Conservation (phyloP, 768 basidiomycete species). For the Lactarius pseudohatsudake region DNA sequence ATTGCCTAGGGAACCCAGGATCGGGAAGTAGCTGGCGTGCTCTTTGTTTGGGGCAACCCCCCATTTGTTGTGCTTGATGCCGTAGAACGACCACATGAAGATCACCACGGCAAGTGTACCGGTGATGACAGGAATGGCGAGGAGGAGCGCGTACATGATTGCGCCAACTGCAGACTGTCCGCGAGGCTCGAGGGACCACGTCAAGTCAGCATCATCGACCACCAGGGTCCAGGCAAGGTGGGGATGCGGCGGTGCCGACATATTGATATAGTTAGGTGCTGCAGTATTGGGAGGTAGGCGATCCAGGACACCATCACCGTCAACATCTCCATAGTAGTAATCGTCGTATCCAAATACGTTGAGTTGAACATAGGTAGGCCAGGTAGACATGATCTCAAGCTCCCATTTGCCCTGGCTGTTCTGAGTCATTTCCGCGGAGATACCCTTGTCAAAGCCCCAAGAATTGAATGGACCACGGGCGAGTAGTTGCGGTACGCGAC, state of each 20-base stretch:
- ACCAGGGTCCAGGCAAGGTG: conserved; percentile 85
- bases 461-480: conserved; percentile 87
- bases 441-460: conserved; percentile 90
- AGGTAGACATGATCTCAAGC: conserved; percentile 83
- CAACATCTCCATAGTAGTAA: conserved; percentile 89
- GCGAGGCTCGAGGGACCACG: conserved; percentile 79
- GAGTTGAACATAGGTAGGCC: conserved; percentile 88
- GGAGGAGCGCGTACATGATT: conserved; percentile 83
- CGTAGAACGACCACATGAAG: conserved; percentile 97
- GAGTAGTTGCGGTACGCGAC: conserved; percentile 85
- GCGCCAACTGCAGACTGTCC: conserved; percentile 80
- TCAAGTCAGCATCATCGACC: conserved; percentile 73
- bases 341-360: conserved; percentile 91
- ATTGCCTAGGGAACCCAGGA: conserved; percentile 62
- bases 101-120: conserved; percentile 76
- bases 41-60: conserved; percentile 76
- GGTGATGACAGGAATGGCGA: conserved; percentile 81
- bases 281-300: conserved; percentile 86
- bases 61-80: conserved; percentile 91
- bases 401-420: conserved; percentile 72
- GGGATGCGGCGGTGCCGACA: conserved; percentile 86
- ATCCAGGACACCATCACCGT: conserved; percentile 85
- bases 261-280: conserved; percentile 86
- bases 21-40: conserved; percentile 83
- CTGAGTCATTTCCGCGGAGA: conserved; percentile 65